A percentile compares a stretch with the other conserved stretches of the same genome.
Evolutionary conservation across 2,329 filamentous ascomycete genomes (phyloP).

Genomic region (Beauveria medogensis): DNA sequence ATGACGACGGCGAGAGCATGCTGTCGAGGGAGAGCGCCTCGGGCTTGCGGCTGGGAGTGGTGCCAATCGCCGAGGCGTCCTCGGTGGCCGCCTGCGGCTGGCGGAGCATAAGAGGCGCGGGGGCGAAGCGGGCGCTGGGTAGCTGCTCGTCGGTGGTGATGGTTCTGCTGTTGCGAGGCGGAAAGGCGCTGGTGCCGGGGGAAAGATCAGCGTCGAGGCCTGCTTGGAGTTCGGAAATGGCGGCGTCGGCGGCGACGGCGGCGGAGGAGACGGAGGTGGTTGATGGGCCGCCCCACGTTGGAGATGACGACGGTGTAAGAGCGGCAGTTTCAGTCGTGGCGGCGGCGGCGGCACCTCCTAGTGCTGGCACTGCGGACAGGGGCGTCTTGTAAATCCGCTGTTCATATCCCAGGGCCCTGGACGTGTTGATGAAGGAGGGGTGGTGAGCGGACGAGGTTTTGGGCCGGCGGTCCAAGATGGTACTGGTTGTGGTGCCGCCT

Average conservation of each 20-base stretch:
- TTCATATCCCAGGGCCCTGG: conserved; percentile 15
- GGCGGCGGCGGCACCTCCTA: conserved; percentile 14
- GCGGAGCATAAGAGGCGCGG: conserved; percentile 6
- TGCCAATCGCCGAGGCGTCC: conserved; percentile 49
- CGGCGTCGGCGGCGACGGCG: background rate
- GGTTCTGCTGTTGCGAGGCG: conserved; percentile 47
- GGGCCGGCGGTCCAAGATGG: conserved; percentile 15
- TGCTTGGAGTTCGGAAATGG: conserved; percentile 3
- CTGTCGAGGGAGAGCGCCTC: conserved; percentile 50
- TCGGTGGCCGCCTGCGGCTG: background rate
- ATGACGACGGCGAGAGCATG: conserved; percentile 40
- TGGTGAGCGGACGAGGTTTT: conserved; percentile 11
- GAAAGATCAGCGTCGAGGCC: background rate
- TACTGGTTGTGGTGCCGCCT: background rate
- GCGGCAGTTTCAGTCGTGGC: background rate
- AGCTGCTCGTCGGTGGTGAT: conserved; percentile 39
- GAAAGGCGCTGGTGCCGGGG: background rate
- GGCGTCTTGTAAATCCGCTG: conserved; percentile 14
- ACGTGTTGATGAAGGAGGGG: conserved; percentile 16
- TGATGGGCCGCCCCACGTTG: conserved; percentile 2
- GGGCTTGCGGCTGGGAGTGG: conserved; percentile 36
- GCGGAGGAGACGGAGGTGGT: conserved; percentile 8
- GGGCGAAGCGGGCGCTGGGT: background rate
- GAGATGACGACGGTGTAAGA: conserved; percentile 5
- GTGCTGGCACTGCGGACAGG: conserved; percentile 18